Percentiles rank a stretch among this genome's conserved stretches.
Evolutionary conservation across 257 asterid genomes (phyloP).

Genomic region (Solanum pimpinellifolium): DNA sequence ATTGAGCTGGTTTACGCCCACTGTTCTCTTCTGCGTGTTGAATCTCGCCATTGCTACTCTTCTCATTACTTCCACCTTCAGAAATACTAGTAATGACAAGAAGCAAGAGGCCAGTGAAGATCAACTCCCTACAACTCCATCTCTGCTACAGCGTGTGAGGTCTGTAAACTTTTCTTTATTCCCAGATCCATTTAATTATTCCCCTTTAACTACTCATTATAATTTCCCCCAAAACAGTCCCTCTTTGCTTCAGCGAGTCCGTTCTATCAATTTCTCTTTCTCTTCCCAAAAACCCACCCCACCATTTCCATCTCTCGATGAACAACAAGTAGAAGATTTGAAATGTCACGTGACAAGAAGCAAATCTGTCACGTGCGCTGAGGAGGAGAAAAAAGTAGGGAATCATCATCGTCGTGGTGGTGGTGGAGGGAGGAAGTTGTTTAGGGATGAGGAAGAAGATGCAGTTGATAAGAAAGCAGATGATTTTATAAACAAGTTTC

Average conservation of each 20-base stretch:
- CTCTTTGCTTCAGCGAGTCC: slow-evolving; percentile 55
- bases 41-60: slow-evolving; percentile 72
- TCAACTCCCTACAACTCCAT: not conserved
- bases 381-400: slow-evolving; percentile 18
- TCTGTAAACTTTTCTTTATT: not conserved
- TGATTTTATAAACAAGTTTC: slow-evolving; percentile 53
- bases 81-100: slow-evolving; percentile 1
- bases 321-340: not conserved
- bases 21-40: slow-evolving; percentile 66
- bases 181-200: not conserved
- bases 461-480: slow-evolving; percentile 70
- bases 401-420: not conserved
- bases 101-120: not conserved
- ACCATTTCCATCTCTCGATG: not conserved
- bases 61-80: slow-evolving; percentile 34
- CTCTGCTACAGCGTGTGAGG: not conserved
- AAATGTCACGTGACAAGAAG: not conserved
- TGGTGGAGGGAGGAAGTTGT: not conserved
- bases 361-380: not conserved
- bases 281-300: slow-evolving; percentile 16
- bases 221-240: slow-evolving; percentile 10
- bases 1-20: slow-evolving; percentile 79
- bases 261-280: slow-evolving; percentile 34
- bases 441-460: slow-evolving; percentile 28
- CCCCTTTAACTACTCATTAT: not conserved